phyloP scores from a whole-genome alignment of 345 rosid genomes.

The Kernera saxatilis region DNA sequence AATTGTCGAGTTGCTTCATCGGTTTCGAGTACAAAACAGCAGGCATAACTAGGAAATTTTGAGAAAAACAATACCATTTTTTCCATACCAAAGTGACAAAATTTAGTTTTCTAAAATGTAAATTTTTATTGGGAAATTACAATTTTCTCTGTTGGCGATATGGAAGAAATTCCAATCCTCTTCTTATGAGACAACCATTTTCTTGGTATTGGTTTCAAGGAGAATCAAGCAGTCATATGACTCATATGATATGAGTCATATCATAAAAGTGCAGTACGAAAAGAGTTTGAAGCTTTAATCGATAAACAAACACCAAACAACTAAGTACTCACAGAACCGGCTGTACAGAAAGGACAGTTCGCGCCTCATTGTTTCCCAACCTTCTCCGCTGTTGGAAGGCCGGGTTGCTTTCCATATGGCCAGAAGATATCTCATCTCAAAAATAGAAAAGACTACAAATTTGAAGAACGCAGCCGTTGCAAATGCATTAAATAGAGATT shows the following conservation, averaged over 20 bases:
- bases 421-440: slow-evolving; percentile 98
- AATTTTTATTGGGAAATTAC: background rate
- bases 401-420: slow-evolving; percentile 99
- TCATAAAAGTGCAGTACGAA: background rate
- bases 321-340: slow-evolving; percentile 83
- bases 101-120: background rate
- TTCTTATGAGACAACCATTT: background rate
- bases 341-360: slow-evolving; percentile 96
- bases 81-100: background rate
- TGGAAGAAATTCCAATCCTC: background rate
- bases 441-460: slow-evolving; percentile 93
- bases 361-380: slow-evolving; percentile 97
- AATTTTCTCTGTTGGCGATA: too few relatives aligned
- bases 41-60: too few relatives aligned
- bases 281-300: background rate
- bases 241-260: background rate
- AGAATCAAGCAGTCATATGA: background rate
- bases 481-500: slow-evolving; percentile 96
- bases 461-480: slow-evolving; percentile 99
- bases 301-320: slow-evolving; percentile 18
- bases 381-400: slow-evolving; percentile 87
- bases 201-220: background rate
- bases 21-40: too few relatives aligned
- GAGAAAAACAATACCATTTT: too few relatives aligned
- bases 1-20: too few relatives aligned